These are phyloP conservation scores for Mycosphaerella sp. DNA, from an alignment of 2,329 filamentous ascomycete genomes.

Conservation along the genomic window DNA sequence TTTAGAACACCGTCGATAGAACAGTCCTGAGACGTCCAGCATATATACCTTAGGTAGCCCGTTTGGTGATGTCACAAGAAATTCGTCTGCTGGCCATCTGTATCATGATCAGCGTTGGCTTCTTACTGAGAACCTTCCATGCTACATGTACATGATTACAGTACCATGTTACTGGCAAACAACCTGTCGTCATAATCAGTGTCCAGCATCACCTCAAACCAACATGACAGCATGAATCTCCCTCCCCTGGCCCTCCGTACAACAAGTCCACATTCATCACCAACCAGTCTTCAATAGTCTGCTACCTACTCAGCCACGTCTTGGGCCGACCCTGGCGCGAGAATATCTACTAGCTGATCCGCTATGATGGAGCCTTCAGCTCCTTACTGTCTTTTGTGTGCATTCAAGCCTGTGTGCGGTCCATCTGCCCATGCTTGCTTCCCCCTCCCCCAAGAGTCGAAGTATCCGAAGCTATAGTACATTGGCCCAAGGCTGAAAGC, in stretches of 20 bases:
- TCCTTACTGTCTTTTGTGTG: not conserved
- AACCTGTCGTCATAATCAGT: no score
- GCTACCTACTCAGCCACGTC: slow-evolving; percentile 4
- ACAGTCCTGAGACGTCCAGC: no score
- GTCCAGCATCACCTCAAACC: no score
- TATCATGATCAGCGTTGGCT: no score
- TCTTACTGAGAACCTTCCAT: no score
- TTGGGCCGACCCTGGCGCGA: not conserved
- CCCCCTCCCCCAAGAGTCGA: slow-evolving; percentile 2
- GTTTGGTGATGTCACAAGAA: no score
- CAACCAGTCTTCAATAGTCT: slow-evolving; percentile 5
- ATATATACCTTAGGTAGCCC: no score
- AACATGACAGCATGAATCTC: no score
- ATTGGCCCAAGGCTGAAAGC: slow-evolving; percentile 1
- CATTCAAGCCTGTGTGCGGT: not conserved
- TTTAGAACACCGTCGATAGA: no score
- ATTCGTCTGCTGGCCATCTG: no score
- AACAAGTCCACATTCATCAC: not conserved
- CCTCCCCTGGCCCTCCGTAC: not conserved
- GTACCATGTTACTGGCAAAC: no score
- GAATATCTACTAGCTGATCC: not conserved
- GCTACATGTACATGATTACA: no score
- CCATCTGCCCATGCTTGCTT: not conserved
- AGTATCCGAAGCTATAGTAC: slow-evolving; percentile 7
- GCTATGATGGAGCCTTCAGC: not conserved